Percentiles rank a stretch among this genome's conserved stretches.
Evolutionary conservation across 306 rosid species (phyloP).

Genomic region (Prunus mongolica): DNA sequence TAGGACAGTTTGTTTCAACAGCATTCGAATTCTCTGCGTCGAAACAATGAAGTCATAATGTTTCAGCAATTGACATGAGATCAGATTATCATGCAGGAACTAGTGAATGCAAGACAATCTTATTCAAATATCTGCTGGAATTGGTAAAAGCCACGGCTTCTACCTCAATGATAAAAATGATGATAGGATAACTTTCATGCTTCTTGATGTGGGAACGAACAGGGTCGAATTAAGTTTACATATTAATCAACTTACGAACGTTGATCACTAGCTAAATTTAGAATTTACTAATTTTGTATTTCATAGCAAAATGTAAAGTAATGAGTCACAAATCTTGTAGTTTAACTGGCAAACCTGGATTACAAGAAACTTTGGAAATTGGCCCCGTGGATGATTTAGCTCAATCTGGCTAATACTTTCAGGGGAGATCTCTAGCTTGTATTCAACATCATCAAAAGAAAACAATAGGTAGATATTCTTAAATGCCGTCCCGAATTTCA

Average conservation of each 20-base stretch:
- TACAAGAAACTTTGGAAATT: slow-evolving; percentile 31
- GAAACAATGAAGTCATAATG: too few species aligned
- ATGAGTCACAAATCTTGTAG: not conserved
- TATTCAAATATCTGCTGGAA: too few species aligned
- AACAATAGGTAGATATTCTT: slow-evolving; percentile 34
- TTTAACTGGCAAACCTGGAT: slow-evolving; percentile 40
- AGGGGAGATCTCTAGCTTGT: slow-evolving; percentile 43
- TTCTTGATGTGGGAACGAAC: too few species aligned
- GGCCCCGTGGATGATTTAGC: slow-evolving; percentile 25
- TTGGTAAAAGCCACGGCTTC: too few species aligned
- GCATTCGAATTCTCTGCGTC: too few species aligned
- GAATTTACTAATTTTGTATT: not conserved
- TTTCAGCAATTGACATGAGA: too few species aligned
- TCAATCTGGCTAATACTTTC: slow-evolving; percentile 45
- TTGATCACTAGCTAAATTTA: not conserved
- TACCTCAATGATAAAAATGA: too few species aligned
- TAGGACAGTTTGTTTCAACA: not conserved
- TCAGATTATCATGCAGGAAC: too few species aligned
- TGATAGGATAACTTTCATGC: too few species aligned
- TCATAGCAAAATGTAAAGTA: not conserved
- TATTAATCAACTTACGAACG: not conserved
- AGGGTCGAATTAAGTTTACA: not conserved
- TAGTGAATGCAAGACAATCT: too few species aligned
- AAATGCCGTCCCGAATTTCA: slow-evolving; percentile 31
- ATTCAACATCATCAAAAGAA: slow-evolving; percentile 16